phyloP scores from a whole-genome alignment of 805 yeast genomes.

The Hanseniaspora jakobsenii region DNA sequence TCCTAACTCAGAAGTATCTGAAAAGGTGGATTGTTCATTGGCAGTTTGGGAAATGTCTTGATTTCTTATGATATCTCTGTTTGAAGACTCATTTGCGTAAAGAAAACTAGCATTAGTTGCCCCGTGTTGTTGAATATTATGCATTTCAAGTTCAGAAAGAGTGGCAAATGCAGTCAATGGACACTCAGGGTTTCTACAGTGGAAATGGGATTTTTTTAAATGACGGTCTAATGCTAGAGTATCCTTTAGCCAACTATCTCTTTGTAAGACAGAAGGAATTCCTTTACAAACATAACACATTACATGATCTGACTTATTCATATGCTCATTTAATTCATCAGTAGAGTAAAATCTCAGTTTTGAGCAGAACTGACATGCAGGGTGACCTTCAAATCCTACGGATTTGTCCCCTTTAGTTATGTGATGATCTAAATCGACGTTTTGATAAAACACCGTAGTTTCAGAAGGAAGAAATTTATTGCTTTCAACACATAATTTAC shows the following conservation, averaged over 20 bases:
- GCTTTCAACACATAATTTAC: conserved; percentile 65
- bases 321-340: conserved; percentile 73
- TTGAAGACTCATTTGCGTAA: conserved; percentile 15
- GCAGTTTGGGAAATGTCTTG: conserved; percentile 12
- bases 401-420: conserved; percentile 55
- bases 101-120: conserved; percentile 1
- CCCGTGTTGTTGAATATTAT: conserved; percentile 68
- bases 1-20: conserved; percentile 30
- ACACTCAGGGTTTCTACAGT: conserved; percentile 66
- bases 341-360: conserved; percentile 70
- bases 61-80: conserved; percentile 9
- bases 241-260: conserved; percentile 46
- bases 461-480: conserved; percentile 71
- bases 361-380: conserved; percentile 70
- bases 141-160: conserved; percentile 76
- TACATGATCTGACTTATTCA: conserved; percentile 65
- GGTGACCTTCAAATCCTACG: conserved; percentile 78
- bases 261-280: conserved; percentile 44
- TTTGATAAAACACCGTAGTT: conserved; percentile 42
- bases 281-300: conserved; percentile 83
- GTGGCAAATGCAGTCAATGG: conserved; percentile 86
- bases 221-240: conserved; percentile 67
- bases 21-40: conserved; percentile 48
- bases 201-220: conserved; percentile 60
- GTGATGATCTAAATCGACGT: conserved; percentile 55